These are phyloP conservation scores for Abrus pulchellus DNA, from an alignment of 306 rosid genomes.

Conservation along the genomic window DNA sequence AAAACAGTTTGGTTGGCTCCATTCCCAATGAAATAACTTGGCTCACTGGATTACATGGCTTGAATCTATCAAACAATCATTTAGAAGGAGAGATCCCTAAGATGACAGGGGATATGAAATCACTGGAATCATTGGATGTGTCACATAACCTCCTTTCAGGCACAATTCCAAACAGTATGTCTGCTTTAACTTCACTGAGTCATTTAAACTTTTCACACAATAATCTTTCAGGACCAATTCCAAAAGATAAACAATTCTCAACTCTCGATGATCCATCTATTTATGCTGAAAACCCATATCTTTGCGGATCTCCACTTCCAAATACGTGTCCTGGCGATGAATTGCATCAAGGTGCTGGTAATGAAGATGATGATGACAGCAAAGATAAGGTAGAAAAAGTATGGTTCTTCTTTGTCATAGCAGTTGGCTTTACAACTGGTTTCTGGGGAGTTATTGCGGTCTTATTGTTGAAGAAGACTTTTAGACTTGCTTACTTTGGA, in stretches of 20 bases:
- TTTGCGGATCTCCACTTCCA: conserved; percentile 41
- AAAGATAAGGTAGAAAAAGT: background rate
- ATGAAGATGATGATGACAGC: background rate
- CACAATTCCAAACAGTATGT: conserved; percentile 38
- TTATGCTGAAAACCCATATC: conserved; percentile 34
- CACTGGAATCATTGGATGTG: conserved; percentile 42
- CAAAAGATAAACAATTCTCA: conserved; percentile 2
- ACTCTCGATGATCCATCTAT: conserved; percentile 12
- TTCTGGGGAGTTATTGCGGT: conserved; percentile 8
- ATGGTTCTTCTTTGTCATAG: conserved; percentile 10
- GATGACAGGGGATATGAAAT: conserved; percentile 25
- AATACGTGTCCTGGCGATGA: background rate
- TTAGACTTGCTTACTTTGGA: conserved; percentile 14
- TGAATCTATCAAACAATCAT: conserved; percentile 38
- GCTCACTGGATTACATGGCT: conserved; percentile 10
- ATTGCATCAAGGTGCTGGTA: background rate
- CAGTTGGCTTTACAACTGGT: conserved; percentile 7
- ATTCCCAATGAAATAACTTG: conserved; percentile 10
- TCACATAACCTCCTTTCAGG: conserved; percentile 45
- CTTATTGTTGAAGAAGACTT: conserved; percentile 10
- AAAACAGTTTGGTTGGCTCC: conserved; percentile 35
- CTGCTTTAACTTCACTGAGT: conserved; percentile 2
- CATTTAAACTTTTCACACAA: conserved; percentile 35
- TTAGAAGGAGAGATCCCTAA: conserved; percentile 34
- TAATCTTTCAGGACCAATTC: conserved; percentile 41